Base-by-base conservation (phyloP, 2,329 filamentous ascomycete species). In the Ophiostoma australiae region DNA sequence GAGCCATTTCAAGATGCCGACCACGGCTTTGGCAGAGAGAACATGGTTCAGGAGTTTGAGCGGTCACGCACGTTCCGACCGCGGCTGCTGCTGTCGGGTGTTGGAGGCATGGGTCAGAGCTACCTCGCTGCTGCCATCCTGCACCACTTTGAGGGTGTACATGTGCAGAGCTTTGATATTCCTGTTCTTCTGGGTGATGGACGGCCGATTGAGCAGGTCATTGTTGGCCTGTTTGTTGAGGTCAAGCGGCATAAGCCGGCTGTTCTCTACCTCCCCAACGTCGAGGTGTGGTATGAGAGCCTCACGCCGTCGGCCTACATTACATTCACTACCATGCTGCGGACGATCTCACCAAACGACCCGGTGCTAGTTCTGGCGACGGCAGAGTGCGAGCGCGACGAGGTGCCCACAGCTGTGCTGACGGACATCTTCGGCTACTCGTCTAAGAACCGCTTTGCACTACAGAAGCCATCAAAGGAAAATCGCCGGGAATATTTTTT, bases 111-210 rank as follows among this genome's bases (percentile, higher is more conserved):
- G 94, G 95, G 96, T 0, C 96, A 99, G 78, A 87, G 90, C 68
- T 97, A 99, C 76, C 83, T 99, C 55, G 89, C 92, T 39, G 89
- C 90, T 67, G 95, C 94, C 5, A 82, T 98, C 69, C 82, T 98
- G 74, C 93, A 97, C 79, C 90, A 97, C 77, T 90, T 99, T 70
- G 95, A 99, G 80, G 93, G 94, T 35, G 86, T 98, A 2, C 93
- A 98, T 80, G 92, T 99, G 2, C 94, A 98, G 78, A 93, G 91
- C 70, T 97, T 99, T 79, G 96, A 97, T 79, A 85, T 99, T 71
- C 89, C 94, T 0, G 95, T 91, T 20, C 84, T 99, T 71, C 84
- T 97, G 72, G 92, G 91, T 71, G 95, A 99, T 78, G 89, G 91
- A 73, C 87, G 92, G 82, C 89, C 92, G 1, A 86, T 91, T 20